A percentile compares a stretch with the other conserved stretches of the same genome.
Evolutionary conservation across 192 early-diverging fungal species (phyloP).

Genomic region (Pecoramyces ruminantium): DNA sequence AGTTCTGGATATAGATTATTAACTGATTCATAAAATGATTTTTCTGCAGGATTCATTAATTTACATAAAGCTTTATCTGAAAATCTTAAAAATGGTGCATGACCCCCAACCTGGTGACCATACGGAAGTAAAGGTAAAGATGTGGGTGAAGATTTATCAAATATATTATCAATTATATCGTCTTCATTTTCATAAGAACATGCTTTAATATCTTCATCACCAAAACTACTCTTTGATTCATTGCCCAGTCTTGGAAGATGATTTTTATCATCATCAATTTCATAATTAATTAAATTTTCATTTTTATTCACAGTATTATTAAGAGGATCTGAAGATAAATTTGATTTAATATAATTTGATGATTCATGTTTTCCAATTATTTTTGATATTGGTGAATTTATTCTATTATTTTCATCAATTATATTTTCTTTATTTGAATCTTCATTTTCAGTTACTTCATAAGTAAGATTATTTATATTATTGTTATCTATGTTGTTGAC

Average conservation of each 20-base stretch:
- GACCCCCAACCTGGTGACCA: conserved; percentile 87
- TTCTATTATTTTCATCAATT: too few relatives aligned
- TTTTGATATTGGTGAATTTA: too few relatives aligned
- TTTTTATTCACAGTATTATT: background rate
- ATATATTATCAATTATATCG: background rate
- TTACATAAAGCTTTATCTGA: conserved; percentile 95
- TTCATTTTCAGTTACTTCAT: too few relatives aligned
- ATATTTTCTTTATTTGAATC: too few relatives aligned
- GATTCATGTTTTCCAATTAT: too few relatives aligned
- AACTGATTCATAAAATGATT: conserved; percentile 77
- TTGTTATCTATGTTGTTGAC: too few relatives aligned
- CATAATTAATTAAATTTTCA: background rate
- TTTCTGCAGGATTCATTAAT: conserved; percentile 68
- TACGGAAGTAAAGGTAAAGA: conserved; percentile 58
- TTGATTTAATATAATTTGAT: too few relatives aligned
- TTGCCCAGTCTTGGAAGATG: background rate
- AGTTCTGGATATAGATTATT: conserved; percentile 58
- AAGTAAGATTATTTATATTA: too few relatives aligned
- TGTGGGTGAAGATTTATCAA: conserved; percentile 12
- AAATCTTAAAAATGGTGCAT: conserved; percentile 87
- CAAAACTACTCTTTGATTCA: background rate
- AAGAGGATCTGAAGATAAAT: too few relatives aligned
- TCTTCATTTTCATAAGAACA: background rate
- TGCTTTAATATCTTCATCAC: background rate
- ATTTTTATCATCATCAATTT: background rate